These are phyloP conservation scores for Neonectria faginata DNA, from an alignment of 2,329 filamentous ascomycete species.

Conservation along the genomic window DNA sequence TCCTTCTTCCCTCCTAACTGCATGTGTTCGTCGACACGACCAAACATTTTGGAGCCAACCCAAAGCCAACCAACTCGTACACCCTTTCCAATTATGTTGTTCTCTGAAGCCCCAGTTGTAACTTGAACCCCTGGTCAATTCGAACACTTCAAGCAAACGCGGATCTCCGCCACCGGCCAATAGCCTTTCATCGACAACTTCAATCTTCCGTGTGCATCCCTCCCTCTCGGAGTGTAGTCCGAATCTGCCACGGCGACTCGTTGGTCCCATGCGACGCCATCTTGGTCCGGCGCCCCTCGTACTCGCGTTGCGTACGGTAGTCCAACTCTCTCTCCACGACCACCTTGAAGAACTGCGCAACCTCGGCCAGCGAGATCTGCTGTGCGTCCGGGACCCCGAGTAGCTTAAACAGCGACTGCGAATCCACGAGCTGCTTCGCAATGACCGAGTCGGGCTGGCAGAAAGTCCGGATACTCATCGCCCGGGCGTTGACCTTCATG, in stretches of 20 bases:
- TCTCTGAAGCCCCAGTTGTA: not conserved
- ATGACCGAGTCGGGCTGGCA: conserved; percentile 70
- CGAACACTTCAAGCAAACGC: not conserved
- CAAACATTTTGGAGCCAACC: not conserved
- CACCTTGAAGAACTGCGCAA: conserved; percentile 66
- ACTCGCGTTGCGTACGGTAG: conserved; percentile 40
- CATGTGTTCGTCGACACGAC: not conserved
- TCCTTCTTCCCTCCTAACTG: not conserved
- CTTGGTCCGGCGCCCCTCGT: conserved; percentile 33
- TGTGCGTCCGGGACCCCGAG: conserved; percentile 58
- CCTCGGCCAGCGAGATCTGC: conserved; percentile 61
- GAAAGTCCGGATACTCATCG: conserved; percentile 65
- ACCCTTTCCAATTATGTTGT: not conserved
- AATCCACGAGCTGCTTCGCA: conserved; percentile 68
- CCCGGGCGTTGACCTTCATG: conserved; percentile 65
- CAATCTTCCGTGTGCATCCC: not conserved
- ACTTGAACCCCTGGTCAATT: not conserved
- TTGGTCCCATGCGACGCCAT: conserved; percentile 14
- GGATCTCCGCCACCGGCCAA: not conserved
- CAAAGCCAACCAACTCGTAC: not conserved
- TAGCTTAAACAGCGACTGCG: conserved; percentile 63
- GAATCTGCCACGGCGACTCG: conserved; percentile 26
- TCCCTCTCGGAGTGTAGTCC: not conserved
- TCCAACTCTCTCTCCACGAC: conserved; percentile 61
- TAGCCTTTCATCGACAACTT: not conserved